phyloP scores from a whole-genome alignment of 768 basidiomycete species.

The Amanita exitialis region DNA sequence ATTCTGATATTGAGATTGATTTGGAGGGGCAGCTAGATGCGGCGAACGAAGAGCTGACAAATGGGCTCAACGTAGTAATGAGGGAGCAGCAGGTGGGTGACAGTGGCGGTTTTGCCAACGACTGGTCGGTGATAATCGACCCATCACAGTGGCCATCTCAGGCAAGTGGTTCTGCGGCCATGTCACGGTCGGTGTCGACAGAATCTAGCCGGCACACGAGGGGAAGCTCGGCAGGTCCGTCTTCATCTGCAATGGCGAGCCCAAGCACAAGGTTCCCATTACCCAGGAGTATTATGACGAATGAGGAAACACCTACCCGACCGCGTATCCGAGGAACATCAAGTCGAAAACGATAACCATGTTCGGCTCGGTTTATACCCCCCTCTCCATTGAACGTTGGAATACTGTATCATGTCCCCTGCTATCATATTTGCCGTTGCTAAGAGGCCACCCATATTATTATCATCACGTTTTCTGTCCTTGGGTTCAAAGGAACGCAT shows the following conservation, averaged over 20 bases:
- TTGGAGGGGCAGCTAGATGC: slow-evolving; percentile 14
- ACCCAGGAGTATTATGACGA: slow-evolving; percentile 22
- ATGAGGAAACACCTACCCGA: slow-evolving; percentile 49
- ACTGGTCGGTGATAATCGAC: slow-evolving; percentile 16
- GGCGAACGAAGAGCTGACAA: slow-evolving; percentile 6
- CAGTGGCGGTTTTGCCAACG: slow-evolving; percentile 17
- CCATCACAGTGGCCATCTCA: slow-evolving; percentile 20
- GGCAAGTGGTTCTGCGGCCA: slow-evolving; percentile 11
- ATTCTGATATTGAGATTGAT: slow-evolving; percentile 26
- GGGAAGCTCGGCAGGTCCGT: slow-evolving; percentile 3
- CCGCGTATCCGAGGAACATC: slow-evolving; percentile 38
- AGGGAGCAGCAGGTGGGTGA: slow-evolving; percentile 7
- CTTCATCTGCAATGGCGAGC: slow-evolving; percentile 4
- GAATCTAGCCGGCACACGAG: background rate
- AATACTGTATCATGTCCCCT: background rate
- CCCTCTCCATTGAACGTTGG: background rate
- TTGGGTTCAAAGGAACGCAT: background rate
- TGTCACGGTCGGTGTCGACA: slow-evolving; percentile 7
- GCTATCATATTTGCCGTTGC: background rate
- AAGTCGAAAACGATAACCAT: slow-evolving; percentile 34
- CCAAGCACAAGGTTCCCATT: slow-evolving; percentile 16
- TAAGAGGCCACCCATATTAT: background rate
- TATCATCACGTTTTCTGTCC: background rate
- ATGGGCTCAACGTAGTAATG: slow-evolving; percentile 11
- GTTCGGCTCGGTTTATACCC: background rate